A percentile compares a stretch with the other conserved stretches of the same genome.
phyloP scores from a whole-genome alignment of 2,329 filamentous ascomycete species.

The Venturia carpophila region DNA sequence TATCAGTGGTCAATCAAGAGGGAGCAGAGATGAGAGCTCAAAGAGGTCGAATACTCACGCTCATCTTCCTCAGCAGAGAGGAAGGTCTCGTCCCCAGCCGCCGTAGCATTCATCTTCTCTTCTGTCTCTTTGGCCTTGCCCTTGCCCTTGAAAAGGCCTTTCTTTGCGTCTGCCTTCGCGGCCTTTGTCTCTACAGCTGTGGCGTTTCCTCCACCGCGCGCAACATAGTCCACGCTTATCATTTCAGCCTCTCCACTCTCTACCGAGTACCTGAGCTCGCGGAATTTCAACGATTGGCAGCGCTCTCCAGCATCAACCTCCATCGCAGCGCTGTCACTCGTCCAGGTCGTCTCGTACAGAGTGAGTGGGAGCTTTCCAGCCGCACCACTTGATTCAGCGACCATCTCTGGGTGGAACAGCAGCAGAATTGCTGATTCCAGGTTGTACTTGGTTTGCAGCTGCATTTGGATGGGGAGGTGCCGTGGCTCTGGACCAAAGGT shows the following conservation, averaged over 20 bases:
- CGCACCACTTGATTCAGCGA: conserved; percentile 45
- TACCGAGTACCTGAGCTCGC: conserved; percentile 75
- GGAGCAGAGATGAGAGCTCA: background rate
- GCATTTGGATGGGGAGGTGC: conserved; percentile 66
- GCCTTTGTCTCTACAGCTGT: conserved; percentile 45
- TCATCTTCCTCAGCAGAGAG: conserved; percentile 58
- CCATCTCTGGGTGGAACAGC: conserved; percentile 66
- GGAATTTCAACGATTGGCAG: conserved; percentile 56
- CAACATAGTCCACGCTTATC: conserved; percentile 93
- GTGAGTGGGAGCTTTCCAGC: conserved; percentile 81
- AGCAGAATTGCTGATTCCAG: conserved; percentile 86
- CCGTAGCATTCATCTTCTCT: conserved; percentile 24
- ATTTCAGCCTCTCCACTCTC: conserved; percentile 96
- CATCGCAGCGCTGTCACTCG: conserved; percentile 31
- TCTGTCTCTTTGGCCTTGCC: conserved; percentile 39
- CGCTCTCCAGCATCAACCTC: conserved; percentile 56
- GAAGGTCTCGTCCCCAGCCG: conserved; percentile 29
- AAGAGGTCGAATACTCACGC: conserved; percentile 33
- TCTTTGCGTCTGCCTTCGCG: conserved; percentile 35
- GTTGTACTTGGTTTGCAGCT: conserved; percentile 58
- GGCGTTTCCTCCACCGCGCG: conserved; percentile 74
- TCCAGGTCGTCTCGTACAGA: conserved; percentile 71
- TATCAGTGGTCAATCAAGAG: conserved; percentile 19
- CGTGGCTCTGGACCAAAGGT: conserved; percentile 59
- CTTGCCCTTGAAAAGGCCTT: conserved; percentile 43